Base-by-base conservation (phyloP, 805 yeast genomes). In the Candida coleopterorum region DNA sequence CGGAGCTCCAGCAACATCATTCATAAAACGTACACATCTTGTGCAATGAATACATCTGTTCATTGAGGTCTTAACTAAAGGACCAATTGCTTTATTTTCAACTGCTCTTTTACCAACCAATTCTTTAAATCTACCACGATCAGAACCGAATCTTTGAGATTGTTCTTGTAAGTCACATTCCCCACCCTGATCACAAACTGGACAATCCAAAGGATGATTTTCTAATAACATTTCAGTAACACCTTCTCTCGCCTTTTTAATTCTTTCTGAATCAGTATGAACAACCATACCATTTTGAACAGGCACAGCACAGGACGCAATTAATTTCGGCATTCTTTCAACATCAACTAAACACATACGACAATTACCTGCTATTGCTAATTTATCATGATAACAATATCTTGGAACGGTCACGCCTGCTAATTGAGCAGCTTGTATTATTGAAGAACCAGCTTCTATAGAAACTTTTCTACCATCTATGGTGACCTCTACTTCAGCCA, bases 131-230 rank as follows among this genome's bases (percentile, higher is more conserved):
- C 95, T 76, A 47, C 95, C 94, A 45, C 95, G 75, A 63, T 85
- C 95, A 36, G 83, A 64, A 41, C 95, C 95, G 56, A 83, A 83
- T 57, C 93, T 75, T 55, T 80, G 67, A 14, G 86, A 71, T 68
- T 85, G 95, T 56, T 86, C 95, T 67, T 86, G 95, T 50, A 85
- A 73, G 58, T 85, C 95, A 70, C 95, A 85, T 62, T 85, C 95
- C 47, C 95, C 95, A 64, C 95, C 95, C 64, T 85, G 95, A 64
- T 85, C 95, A 63, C 95, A 85, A 38, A 85, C 82, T 17, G 95
- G 95, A 65, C 95, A 85, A 67, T 86, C 95, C 55, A 85, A 72
- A 16, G 95, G 95, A 68, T 85, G 95, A 70, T 86, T 86, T 48
- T 85, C 86, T 46, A 85, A 72, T 44, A 85, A 66, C 80, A 85